Conservation (phyloP, 352 stramenopile species). For the Blastocystis sp. region DNA sequence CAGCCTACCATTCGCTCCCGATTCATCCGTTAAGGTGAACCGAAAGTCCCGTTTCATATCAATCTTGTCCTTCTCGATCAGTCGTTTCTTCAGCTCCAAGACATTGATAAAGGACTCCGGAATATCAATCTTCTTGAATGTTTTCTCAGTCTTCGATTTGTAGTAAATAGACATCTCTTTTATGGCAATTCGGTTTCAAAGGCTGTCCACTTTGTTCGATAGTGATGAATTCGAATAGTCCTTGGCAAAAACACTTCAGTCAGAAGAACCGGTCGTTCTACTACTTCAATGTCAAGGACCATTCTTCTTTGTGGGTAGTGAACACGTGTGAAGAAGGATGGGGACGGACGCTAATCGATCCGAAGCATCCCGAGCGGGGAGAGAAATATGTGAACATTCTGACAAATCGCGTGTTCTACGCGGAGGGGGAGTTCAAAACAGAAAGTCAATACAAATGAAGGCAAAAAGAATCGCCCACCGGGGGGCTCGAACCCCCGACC, state of each 20-base stretch:
- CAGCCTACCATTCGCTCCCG: not conserved
- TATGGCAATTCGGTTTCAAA: not conserved
- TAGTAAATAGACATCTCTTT: conserved; percentile 35
- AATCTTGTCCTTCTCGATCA: conserved; percentile 30
- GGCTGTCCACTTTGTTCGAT: not conserved
- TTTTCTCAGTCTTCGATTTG: conserved; percentile 26
- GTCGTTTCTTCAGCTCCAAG: conserved; percentile 23
- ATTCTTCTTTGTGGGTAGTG: conserved; percentile 21
- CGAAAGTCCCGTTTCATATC: conserved; percentile 24
- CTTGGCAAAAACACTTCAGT: not conserved
- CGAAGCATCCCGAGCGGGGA: not conserved
- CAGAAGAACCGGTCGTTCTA: conserved; percentile 7
- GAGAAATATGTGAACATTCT: conserved; percentile 20
- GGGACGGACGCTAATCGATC: not conserved
- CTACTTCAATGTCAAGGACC: conserved; percentile 7
- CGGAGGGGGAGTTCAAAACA: not conserved
- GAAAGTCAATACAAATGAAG: not conserved
- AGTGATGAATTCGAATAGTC: not conserved
- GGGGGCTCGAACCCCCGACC: no score
- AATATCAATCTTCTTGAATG: not conserved
- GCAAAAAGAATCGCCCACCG: not conserved
- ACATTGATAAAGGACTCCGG: not conserved
- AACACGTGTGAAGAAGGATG: not conserved
- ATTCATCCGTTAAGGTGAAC: conserved; percentile 19
- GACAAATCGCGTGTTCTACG: conserved; percentile 22